phyloP scores from a whole-genome alignment of 768 basidiomycete species.

The Hemileccinum rubropunctum region DNA sequence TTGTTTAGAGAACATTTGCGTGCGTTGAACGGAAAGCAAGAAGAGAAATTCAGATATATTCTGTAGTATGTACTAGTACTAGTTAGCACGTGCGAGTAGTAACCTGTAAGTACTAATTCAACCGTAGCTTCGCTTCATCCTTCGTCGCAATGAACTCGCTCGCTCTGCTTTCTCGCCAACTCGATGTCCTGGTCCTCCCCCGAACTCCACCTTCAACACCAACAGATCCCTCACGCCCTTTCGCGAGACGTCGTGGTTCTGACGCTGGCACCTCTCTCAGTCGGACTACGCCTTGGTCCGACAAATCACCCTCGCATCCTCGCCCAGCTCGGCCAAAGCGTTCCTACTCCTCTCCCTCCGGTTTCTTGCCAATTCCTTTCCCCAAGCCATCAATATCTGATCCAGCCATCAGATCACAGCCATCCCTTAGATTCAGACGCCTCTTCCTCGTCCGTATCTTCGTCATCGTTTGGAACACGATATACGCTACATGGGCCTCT shows the following conservation, averaged over 20 bases:
- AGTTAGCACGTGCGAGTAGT: slow-evolving; percentile 7
- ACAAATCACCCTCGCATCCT: slow-evolving; percentile 41
- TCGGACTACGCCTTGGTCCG: slow-evolving; percentile 53
- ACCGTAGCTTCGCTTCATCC: too few relatives aligned
- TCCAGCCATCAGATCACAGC: slow-evolving; percentile 35
- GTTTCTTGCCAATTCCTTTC: slow-evolving; percentile 40
- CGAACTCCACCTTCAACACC: slow-evolving; percentile 60
- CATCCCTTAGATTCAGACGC: slow-evolving; percentile 44
- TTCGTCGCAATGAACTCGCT: slow-evolving; percentile 71
- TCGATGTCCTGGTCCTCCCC: slow-evolving; percentile 69
- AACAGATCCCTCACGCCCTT: slow-evolving; percentile 27
- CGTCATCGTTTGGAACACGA: slow-evolving; percentile 63
- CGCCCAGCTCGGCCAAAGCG: slow-evolving; percentile 44
- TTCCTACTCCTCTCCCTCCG: slow-evolving; percentile 63
- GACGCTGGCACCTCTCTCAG: slow-evolving; percentile 34
- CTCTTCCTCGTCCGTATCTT: slow-evolving; percentile 73
- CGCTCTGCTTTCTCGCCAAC: slow-evolving; percentile 75
- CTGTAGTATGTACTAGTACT: too few relatives aligned
- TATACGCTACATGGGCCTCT: slow-evolving; percentile 62
- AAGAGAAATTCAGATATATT: slow-evolving; percentile 48
- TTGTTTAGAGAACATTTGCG: slow-evolving; percentile 45
- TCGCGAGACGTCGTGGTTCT: slow-evolving; percentile 26
- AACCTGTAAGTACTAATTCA: background rate
- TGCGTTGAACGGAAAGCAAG: slow-evolving; percentile 37
- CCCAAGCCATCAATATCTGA: slow-evolving; percentile 31